phyloP scores from a whole-genome alignment of 345 rosid species.

The Aethionema arabicum region DNA sequence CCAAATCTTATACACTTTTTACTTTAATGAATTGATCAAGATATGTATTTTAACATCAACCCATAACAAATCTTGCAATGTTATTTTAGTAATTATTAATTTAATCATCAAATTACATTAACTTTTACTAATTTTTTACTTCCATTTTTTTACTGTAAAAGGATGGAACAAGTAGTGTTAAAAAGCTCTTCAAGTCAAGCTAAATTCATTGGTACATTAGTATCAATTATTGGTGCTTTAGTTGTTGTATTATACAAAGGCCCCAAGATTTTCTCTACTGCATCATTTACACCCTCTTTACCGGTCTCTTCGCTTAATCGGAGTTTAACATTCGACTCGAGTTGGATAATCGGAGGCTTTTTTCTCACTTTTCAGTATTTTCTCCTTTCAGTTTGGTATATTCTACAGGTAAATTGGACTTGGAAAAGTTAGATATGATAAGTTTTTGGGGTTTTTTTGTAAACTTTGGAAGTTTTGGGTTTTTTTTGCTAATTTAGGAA shows the following conservation, averaged over 20 bases:
- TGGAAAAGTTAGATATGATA: neutral
- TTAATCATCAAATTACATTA: neutral
- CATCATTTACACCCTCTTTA: neutral
- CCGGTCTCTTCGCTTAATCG: slow-evolving; percentile 8
- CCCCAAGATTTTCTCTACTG: slow-evolving; percentile 15
- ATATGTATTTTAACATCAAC: no score
- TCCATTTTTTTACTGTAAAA: neutral
- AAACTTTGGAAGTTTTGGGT: no score
- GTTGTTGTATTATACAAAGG: slow-evolving; percentile 33
- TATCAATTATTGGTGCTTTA: slow-evolving; percentile 38
- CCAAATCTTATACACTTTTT: no score
- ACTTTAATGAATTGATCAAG: no score
- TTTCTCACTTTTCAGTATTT: slow-evolving; percentile 27
- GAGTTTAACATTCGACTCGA: slow-evolving; percentile 11
- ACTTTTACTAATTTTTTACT: neutral
- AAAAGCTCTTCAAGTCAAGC: slow-evolving; percentile 34
- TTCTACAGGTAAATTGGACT: slow-evolving; percentile 31
- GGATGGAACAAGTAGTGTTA: slow-evolving; percentile 33
- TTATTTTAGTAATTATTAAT: neutral
- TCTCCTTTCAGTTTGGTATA: slow-evolving; percentile 26
- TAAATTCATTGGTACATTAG: slow-evolving; percentile 35
- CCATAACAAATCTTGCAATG: no score
- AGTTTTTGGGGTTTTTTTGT: neutral
- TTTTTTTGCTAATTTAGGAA: no score
- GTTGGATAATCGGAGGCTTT: slow-evolving; percentile 36